These are phyloP conservation scores for Pyrenophora seminiperda DNA, from an alignment of 2,329 filamentous ascomycete genomes.

Conservation along the genomic window DNA sequence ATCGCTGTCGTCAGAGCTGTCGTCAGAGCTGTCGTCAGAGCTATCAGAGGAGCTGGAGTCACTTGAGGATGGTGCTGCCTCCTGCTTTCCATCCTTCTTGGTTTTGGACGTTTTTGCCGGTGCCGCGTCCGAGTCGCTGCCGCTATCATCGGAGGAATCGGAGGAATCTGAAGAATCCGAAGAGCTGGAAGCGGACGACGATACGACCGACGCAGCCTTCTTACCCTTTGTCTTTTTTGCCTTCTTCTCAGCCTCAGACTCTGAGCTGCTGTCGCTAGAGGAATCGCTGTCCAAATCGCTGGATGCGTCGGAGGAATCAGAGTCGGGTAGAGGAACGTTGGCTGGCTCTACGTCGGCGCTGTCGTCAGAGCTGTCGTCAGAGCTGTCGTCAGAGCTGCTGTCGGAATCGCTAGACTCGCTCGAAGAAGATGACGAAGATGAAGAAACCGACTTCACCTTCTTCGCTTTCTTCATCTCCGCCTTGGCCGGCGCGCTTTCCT, in stretches of 20 bases:
- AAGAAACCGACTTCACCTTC: constrained; percentile 15
- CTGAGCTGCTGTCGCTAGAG: constrained; percentile 31
- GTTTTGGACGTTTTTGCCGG: constrained; percentile 17
- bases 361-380: constrained; percentile 24
- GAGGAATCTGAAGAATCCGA: constrained; percentile 26
- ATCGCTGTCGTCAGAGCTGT: constrained; percentile 28
- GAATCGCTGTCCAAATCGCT: constrained; percentile 28
- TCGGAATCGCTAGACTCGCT: constrained; percentile 21
- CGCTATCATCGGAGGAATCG: constrained; percentile 20
- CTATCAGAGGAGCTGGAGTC: constrained; percentile 28
- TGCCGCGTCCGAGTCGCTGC: constrained; percentile 27
- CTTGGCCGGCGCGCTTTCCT: constrained; percentile 50
- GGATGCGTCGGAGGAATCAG: constrained; percentile 31
- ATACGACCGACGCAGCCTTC: constrained; percentile 35
- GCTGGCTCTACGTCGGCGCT: constrained; percentile 31
- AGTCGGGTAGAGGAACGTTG: constrained; percentile 37
- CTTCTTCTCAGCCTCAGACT: constrained; percentile 33
- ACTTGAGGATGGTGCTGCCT: constrained; percentile 20
- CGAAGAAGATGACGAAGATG: constrained; percentile 12
- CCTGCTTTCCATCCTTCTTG: constrained; percentile 25
- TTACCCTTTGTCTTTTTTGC: constrained; percentile 26
- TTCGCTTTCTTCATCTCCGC: constrained; percentile 20
- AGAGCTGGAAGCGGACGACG: constrained; percentile 41
- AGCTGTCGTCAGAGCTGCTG: constrained; percentile 16
- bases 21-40: constrained; percentile 21